These are phyloP conservation scores for Diplodia mutila DNA, from an alignment of 2,329 filamentous ascomycete species.

Conservation along the genomic window DNA sequence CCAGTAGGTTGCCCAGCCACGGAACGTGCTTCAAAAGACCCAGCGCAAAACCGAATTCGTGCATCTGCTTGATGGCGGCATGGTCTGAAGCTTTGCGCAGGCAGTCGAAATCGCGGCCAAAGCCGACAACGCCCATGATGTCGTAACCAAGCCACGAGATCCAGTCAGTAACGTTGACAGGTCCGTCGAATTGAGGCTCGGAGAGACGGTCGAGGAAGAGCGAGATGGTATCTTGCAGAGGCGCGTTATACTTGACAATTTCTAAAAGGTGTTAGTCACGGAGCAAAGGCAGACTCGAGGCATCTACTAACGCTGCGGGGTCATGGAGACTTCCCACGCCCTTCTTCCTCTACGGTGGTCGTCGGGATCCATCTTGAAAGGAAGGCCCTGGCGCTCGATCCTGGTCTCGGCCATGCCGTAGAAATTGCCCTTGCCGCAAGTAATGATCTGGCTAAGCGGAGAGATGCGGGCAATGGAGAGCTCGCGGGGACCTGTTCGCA, in stretches of 20 bases:
- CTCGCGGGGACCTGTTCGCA: conserved; percentile 11
- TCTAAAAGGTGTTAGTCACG: background rate
- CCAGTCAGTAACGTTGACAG: conserved; percentile 7
- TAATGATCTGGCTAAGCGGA: background rate
- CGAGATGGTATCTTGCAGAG: background rate
- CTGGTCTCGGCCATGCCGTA: conserved; percentile 27
- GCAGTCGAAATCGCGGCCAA: conserved; percentile 51
- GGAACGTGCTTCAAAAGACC: conserved; percentile 16
- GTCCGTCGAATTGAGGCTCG: background rate
- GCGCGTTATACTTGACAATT: background rate
- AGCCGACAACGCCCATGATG: conserved; percentile 55
- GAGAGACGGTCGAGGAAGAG: conserved; percentile 4
- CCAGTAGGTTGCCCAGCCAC: conserved; percentile 11
- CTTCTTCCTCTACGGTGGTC: conserved; percentile 39
- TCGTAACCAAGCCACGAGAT: conserved; percentile 53
- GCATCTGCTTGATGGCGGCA: conserved; percentile 47
- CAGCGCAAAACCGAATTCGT: conserved; percentile 28
- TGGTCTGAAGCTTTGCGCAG: conserved; percentile 46
- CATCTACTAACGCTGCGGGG: conserved; percentile 30
- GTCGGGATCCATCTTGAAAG: conserved; percentile 34
- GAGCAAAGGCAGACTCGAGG: background rate
- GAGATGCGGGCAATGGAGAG: conserved; percentile 7
- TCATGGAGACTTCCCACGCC: conserved; percentile 41
- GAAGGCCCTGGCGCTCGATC: conserved; percentile 32
- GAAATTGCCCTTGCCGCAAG: conserved; percentile 3